A percentile compares a stretch with the other conserved stretches of the same genome.
Evolutionary conservation across 2,329 filamentous ascomycete genomes (phyloP).

Genomic region (Ceratocystis ficicola): DNA sequence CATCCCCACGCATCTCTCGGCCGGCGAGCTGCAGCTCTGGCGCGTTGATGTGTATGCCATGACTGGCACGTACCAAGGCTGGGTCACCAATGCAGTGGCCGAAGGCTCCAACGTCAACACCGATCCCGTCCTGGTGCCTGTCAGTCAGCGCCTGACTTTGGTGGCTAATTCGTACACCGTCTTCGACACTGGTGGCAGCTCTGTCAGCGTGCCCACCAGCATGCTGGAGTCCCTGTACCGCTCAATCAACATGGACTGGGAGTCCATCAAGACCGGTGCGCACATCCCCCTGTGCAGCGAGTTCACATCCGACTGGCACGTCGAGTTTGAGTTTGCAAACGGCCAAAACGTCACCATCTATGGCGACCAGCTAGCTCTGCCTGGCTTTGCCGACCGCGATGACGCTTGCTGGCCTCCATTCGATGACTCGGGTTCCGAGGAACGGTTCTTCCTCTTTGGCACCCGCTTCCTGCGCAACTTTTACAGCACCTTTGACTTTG

Average conservation of each 20-base stretch:
- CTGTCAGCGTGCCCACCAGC: conserved; percentile 26
- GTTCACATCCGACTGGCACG: conserved; percentile 30
- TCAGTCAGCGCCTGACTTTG: conserved; percentile 5
- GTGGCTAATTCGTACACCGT: conserved; percentile 23
- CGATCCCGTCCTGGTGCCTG: conserved; percentile 26
- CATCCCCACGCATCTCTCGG: conserved; percentile 22
- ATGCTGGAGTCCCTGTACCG: conserved; percentile 27
- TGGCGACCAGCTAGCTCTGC: conserved; percentile 28
- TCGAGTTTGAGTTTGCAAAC: conserved; percentile 27
- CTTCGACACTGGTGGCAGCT: conserved; percentile 30
- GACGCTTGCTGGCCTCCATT: conserved; percentile 32
- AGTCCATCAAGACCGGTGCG: conserved; percentile 26
- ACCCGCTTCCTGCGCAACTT: conserved; percentile 27
- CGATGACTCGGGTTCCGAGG: conserved; percentile 24
- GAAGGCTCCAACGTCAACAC: conserved; percentile 5
- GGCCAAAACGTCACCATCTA: conserved; percentile 27
- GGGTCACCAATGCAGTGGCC: conserved; percentile 9
- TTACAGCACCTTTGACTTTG: conserved; percentile 30
- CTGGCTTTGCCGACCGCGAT: conserved; percentile 29
- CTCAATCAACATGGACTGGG: conserved; percentile 31
- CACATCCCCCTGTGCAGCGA: conserved; percentile 30
- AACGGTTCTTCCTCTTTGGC: conserved; percentile 28
- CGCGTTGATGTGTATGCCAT: conserved; percentile 25
- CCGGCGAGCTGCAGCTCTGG: conserved; percentile 28
- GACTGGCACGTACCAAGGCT: conserved; percentile 21